These are phyloP conservation scores for Aspergillus awamori DNA, from an alignment of 2,329 filamentous ascomycete species.

Conservation along the genomic window DNA sequence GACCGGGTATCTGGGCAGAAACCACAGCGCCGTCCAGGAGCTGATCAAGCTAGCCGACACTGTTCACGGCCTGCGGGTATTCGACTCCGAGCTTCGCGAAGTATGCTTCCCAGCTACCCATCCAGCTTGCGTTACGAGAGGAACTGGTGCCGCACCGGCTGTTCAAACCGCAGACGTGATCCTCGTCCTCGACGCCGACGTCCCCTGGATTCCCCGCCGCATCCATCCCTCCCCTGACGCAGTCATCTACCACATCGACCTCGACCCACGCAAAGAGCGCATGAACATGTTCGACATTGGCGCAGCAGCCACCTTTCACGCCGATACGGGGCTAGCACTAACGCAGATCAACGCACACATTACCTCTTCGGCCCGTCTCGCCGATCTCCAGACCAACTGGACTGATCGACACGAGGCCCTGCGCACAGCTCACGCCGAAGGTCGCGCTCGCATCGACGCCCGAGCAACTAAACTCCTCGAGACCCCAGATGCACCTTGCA, in stretches of 20 bases:
- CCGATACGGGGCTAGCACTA: slow-evolving; percentile 7
- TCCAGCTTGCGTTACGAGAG: slow-evolving; percentile 46
- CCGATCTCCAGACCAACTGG: background rate
- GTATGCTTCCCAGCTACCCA: slow-evolving; percentile 53
- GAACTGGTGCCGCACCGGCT: slow-evolving; percentile 69
- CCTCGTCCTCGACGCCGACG: slow-evolving; percentile 80
- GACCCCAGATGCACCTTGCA: slow-evolving; percentile 4
- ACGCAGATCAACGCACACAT: slow-evolving; percentile 12
- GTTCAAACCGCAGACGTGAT: slow-evolving; percentile 80
- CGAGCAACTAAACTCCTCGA: background rate
- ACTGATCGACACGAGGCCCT: background rate
- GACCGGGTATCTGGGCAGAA: slow-evolving; percentile 53
- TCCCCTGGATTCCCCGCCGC: slow-evolving; percentile 74
- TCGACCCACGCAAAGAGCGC: slow-evolving; percentile 62
- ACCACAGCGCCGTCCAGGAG: slow-evolving; percentile 43
- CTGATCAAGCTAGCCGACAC: slow-evolving; percentile 51
- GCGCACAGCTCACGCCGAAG: background rate
- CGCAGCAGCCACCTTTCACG: slow-evolving; percentile 12
- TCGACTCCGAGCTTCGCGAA: slow-evolving; percentile 51
- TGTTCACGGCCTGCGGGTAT: slow-evolving; percentile 52
- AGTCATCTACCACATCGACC: slow-evolving; percentile 65
- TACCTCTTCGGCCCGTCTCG: background rate
- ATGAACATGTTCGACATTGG: slow-evolving; percentile 19
- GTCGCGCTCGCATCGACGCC: background rate
- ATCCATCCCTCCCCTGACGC: slow-evolving; percentile 34